Conservation (phyloP, 2,329 filamentous ascomycete species). For the Xylaria sp. region DNA sequence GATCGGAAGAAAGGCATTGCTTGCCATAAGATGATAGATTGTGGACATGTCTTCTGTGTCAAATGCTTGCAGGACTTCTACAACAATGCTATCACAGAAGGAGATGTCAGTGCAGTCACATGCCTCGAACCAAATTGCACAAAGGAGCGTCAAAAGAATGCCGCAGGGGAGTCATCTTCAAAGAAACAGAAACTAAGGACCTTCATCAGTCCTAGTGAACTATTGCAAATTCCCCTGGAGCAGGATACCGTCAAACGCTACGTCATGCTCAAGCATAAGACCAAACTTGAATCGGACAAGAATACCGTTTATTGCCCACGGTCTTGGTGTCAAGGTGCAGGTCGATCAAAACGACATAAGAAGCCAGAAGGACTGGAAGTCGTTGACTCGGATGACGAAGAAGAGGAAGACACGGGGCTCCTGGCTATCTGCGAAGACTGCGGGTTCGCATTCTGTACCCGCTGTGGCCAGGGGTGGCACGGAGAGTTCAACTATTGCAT, state of each 20-base stretch:
- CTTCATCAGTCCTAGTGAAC: constrained; percentile 82
- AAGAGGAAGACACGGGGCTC: constrained; percentile 66
- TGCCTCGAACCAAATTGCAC: constrained; percentile 85
- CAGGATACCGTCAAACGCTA: constrained; percentile 84
- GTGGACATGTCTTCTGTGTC: constrained; percentile 90
- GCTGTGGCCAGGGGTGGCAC: constrained; percentile 84
- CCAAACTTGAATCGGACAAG: constrained; percentile 90
- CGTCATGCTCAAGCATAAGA: constrained; percentile 90
- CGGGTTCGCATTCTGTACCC: constrained; percentile 84
- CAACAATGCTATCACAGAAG: constrained; percentile 85
- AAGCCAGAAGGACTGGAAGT: constrained; percentile 76
- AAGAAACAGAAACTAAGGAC: constrained; percentile 71
- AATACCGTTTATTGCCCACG: constrained; percentile 93
- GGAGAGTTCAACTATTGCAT: constrained; percentile 81
- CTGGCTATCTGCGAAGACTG: constrained; percentile 91
- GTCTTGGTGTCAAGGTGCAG: constrained; percentile 91
- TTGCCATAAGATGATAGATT: constrained; percentile 85
- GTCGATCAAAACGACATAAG: constrained; percentile 77
- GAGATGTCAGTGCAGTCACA: constrained; percentile 80
- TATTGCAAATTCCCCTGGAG: constrained; percentile 79
- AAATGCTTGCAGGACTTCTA: constrained; percentile 92
- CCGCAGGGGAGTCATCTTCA: constrained; percentile 43
- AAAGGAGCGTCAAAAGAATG: constrained; percentile 62
- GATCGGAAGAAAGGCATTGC: constrained; percentile 89
- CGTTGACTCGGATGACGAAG: constrained; percentile 65